Percentiles rank a stretch among this genome's conserved stretches.
Conservation (phyloP, 345 rosid genomes). For the Eucalyptus tenuipes region DNA sequence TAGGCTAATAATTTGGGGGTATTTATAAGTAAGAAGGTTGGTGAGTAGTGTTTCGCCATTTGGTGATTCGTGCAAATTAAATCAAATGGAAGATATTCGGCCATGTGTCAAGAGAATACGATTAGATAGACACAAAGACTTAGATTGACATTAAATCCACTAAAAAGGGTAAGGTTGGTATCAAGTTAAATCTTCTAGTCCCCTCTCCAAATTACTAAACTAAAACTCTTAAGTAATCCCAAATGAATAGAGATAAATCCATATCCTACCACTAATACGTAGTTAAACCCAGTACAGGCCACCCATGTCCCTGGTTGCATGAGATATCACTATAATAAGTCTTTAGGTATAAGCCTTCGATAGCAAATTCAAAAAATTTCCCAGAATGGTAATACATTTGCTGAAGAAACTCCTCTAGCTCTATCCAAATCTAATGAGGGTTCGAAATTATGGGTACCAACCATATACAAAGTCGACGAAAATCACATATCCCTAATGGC, state of each 20-base stretch:
- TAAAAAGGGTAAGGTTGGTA: not conserved
- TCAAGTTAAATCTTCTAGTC: not conserved
- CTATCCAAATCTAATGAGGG: accelerated
- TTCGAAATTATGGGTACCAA: too few relatives aligned
- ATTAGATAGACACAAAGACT: not conserved
- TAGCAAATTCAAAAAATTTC: not conserved
- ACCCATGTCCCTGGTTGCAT: too few relatives aligned
- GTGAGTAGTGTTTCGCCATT: not conserved
- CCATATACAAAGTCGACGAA: too few relatives aligned
- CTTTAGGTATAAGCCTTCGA: not conserved
- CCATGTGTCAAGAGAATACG: not conserved
- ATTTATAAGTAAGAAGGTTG: not conserved
- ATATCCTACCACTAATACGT: not conserved
- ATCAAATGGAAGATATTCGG: not conserved
- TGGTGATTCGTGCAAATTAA: not conserved
- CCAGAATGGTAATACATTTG: accelerated
- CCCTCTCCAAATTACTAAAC: not conserved
- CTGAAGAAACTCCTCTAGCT: not conserved
- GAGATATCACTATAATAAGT: not conserved
- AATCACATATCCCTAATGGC: too few relatives aligned
- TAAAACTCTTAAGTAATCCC: not conserved
- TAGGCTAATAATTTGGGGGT: not conserved
- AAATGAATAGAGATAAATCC: not conserved
- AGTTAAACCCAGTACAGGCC: not conserved
- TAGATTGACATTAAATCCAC: not conserved